Base-by-base conservation (phyloP, 768 basidiomycete genomes). In the Leccinum arenicola region DNA sequence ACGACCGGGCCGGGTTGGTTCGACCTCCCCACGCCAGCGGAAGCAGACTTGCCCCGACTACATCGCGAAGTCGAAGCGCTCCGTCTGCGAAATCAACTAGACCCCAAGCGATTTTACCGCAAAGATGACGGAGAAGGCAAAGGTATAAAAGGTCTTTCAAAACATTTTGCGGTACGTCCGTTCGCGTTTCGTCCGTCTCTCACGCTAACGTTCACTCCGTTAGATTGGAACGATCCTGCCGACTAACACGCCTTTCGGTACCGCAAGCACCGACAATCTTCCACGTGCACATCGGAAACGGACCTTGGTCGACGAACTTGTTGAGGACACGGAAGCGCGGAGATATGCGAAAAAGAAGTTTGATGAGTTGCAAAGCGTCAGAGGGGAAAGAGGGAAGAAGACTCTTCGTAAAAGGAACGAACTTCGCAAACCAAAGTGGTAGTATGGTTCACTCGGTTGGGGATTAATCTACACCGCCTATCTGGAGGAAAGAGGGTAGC, bases 321-420 rank as follows among this genome's bases (percentile, higher is more conserved):
- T 95, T 53, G 91, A 91, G 66, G 93, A 95, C 75, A 87, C 91
- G 3, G 90, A 94, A 73, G 84, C 91, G 27, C 85, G 84, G 70
- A 81, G 87, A 60, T 95, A 95, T 69, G 89, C 94, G n/a, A 95
- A 95, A 77, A 86, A 83, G 77, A 95, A 95, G 76, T 95, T 93
- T 74, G 83, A 84, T 61, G 89, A 92, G 54, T 74, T 94, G 50
- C 88, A 92, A 74, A 69, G 73, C 6, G 82, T 84, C 47, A 81
- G 87, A 65, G 86, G 83, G 19, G 85, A 85, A 15, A 85, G 77
- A 66, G 91, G 92, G 8, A 82, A 81, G 63, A 86, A 85, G 54
- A 93, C 89, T 1, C 74, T 88, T n/a, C 79, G 78, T 25, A 80
- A 82, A 54, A 89, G 82, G 75, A 82, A 84, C 62, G 84, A 83